A percentile compares a stretch with the other conserved stretches of the same genome.
These are phyloP conservation scores for Verticillium zaregamsianum DNA, from an alignment of 2,329 filamentous ascomycete species.

Conservation along the genomic window DNA sequence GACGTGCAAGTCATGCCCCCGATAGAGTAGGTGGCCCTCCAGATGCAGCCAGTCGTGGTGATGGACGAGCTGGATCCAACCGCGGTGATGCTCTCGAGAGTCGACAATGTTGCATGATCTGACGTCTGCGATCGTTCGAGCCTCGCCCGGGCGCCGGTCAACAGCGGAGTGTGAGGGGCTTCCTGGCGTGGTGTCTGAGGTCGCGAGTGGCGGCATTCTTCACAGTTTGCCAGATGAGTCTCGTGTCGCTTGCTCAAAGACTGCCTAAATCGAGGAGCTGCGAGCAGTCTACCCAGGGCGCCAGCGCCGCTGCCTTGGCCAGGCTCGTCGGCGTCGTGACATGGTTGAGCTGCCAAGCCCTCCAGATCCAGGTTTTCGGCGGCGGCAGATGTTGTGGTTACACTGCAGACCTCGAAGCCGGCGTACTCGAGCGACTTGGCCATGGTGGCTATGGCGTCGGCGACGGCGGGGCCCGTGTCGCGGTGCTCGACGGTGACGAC, in stretches of 20 bases:
- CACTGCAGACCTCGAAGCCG: constrained; percentile 55
- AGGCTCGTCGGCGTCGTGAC: constrained; percentile 13
- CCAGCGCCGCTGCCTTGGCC: constrained; percentile 14
- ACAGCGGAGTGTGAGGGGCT: not conserved
- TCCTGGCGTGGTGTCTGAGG: not conserved
- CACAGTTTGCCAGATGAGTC: constrained; percentile 38
- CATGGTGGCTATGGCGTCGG: constrained; percentile 35
- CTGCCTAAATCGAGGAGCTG: constrained; percentile 5
- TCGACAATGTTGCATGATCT: not conserved
- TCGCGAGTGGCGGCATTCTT: constrained; percentile 29
- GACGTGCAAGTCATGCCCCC: constrained; percentile 72
- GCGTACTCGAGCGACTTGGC: constrained; percentile 46
- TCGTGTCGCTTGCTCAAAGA: constrained; percentile 7
- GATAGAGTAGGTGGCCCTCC: constrained; percentile 54
- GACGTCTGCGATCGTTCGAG: not conserved
- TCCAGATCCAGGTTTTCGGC: constrained; percentile 20
- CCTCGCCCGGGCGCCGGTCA: not conserved
- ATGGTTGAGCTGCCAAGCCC: not conserved
- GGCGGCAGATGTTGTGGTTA: constrained; percentile 32
- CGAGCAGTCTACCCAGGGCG: constrained; percentile 22
- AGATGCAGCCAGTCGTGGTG: constrained; percentile 20
- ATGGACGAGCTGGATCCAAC: not conserved
- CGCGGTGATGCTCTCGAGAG: not conserved
- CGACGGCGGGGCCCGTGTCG: constrained; percentile 29
- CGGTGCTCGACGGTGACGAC: constrained; percentile 59